These are phyloP conservation scores for Staphylotrichum tortipilum DNA, from an alignment of 495 filamentous ascomycete genomes.

Conservation along the genomic window DNA sequence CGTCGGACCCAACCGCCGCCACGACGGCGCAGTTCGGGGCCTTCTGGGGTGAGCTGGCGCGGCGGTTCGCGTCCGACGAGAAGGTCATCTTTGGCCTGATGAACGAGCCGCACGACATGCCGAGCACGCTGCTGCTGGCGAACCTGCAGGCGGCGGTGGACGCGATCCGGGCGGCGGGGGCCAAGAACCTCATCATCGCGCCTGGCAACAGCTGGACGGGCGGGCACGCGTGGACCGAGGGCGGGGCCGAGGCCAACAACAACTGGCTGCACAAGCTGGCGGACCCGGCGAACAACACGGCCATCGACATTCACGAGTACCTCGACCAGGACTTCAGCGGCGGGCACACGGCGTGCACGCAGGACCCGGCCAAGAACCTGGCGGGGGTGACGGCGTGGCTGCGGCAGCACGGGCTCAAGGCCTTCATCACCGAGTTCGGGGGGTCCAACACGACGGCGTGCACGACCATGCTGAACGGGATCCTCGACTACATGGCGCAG, in stretches of 20 bases:
- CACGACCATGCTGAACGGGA: constrained; percentile 32
- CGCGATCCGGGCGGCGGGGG: constrained; percentile 36
- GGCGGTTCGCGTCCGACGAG: constrained; percentile 39
- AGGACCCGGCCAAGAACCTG: constrained; percentile 32
- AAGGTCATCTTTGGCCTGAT: constrained; percentile 45
- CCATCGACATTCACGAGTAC: constrained; percentile 48
- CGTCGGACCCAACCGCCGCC: constrained; percentile 32
- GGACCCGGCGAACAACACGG: constrained; percentile 41
- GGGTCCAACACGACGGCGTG: constrained; percentile 41
- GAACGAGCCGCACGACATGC: constrained; percentile 47
- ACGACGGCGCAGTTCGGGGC: constrained; percentile 42
- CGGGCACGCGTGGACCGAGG: constrained; percentile 41
- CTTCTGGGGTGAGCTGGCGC: constrained; percentile 46
- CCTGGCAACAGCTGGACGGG: constrained; percentile 44
- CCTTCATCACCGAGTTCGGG: constrained; percentile 47
- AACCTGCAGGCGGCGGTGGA: constrained; percentile 46
- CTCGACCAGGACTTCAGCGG: constrained; percentile 44
- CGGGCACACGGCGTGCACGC: constrained; percentile 30
- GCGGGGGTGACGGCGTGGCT: constrained; percentile 40
- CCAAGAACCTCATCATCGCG: constrained; percentile 40
- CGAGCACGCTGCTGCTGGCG: constrained; percentile 33
- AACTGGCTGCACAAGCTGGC: constrained; percentile 35
- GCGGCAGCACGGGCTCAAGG: constrained; percentile 40
- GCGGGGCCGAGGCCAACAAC: constrained; percentile 34
- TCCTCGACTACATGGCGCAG: constrained; percentile 41